Conservation (phyloP, 2,329 filamentous ascomycete species). For the Colletotrichum eremochloae region DNA sequence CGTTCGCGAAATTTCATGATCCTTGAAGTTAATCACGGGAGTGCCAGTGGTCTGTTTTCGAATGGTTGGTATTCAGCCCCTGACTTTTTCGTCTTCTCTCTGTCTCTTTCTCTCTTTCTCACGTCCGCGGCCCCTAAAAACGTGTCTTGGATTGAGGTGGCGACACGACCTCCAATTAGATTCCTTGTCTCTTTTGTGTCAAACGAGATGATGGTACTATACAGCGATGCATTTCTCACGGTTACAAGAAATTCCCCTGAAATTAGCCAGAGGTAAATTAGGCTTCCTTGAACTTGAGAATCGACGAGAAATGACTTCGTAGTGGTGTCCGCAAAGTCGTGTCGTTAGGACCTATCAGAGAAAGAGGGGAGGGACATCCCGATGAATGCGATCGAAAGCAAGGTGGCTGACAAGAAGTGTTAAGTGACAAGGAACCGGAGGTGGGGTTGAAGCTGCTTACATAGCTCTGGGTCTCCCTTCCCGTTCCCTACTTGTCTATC, state of each 20-base stretch:
- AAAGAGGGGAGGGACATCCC: neutral
- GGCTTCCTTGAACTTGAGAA: neutral
- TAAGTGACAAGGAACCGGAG: neutral
- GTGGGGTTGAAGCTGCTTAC: conserved; percentile 21
- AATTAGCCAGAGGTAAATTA: conserved; percentile 2
- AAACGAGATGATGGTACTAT: conserved; percentile 33
- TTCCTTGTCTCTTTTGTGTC: conserved; percentile 30
- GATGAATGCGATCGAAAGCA: neutral
- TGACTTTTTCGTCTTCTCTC: neutral
- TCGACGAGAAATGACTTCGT: neutral
- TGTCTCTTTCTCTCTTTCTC: neutral
- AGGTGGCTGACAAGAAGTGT: neutral
- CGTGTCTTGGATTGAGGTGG: conserved; percentile 28
- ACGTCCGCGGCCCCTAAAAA: neutral
- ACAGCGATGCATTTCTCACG: conserved; percentile 10
- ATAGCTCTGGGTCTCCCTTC: conserved; percentile 26
- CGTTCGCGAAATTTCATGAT: conserved; percentile 1
- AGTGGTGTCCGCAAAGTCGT: neutral
- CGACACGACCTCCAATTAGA: conserved; percentile 19
- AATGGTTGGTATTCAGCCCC: conserved; percentile 7
- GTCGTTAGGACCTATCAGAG: neutral
- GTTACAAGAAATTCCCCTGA: conserved; percentile 18
- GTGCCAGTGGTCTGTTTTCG: neutral
- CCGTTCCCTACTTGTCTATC: conserved; percentile 21
- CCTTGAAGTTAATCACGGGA: conserved; percentile 9